Evolutionary conservation across 2,329 filamentous ascomycete species (phyloP).

Genomic region (Colletotrichum noveboracense): DNA sequence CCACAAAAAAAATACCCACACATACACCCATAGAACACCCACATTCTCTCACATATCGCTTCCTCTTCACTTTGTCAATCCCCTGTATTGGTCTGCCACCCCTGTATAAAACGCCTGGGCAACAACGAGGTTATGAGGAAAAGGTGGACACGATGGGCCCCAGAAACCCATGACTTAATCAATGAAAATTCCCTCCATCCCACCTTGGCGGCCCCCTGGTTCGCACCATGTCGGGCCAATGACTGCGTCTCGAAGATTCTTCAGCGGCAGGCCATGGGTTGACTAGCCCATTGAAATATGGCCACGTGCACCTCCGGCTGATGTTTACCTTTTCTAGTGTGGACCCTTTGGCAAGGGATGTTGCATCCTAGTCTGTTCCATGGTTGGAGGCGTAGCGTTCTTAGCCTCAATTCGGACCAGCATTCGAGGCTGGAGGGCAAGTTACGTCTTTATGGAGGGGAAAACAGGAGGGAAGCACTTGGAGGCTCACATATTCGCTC

Average conservation of each 20-base stretch:
- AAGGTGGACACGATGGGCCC: conserved; percentile 20
- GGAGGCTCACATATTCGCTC: conserved; percentile 13
- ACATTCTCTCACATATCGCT: conserved; percentile 14
- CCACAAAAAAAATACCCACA: background rate
- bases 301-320: conserved; percentile 22
- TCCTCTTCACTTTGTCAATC: conserved; percentile 5
- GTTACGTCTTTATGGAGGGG: background rate
- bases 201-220: conserved; percentile 16
- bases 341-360: conserved; percentile 14
- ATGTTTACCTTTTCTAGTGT: conserved; percentile 18
- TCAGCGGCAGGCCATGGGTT: conserved; percentile 20
- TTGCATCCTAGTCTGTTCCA: conserved; percentile 7
- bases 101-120: conserved; percentile 14
- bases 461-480: background rate
- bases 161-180: conserved; percentile 11
- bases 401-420: conserved; percentile 14
- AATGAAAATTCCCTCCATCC: conserved; percentile 21
- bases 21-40: background rate
- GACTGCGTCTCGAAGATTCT: conserved; percentile 14
- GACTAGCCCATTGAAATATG: conserved; percentile 18
- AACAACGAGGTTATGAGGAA: conserved; percentile 16
- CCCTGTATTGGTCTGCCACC: conserved; percentile 8
- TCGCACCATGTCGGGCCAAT: conserved; percentile 12
- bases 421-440: background rate
- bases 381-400: conserved; percentile 15